Conservation (phyloP, 2,329 filamentous ascomycete species). For the Aphanocladium album region DNA sequence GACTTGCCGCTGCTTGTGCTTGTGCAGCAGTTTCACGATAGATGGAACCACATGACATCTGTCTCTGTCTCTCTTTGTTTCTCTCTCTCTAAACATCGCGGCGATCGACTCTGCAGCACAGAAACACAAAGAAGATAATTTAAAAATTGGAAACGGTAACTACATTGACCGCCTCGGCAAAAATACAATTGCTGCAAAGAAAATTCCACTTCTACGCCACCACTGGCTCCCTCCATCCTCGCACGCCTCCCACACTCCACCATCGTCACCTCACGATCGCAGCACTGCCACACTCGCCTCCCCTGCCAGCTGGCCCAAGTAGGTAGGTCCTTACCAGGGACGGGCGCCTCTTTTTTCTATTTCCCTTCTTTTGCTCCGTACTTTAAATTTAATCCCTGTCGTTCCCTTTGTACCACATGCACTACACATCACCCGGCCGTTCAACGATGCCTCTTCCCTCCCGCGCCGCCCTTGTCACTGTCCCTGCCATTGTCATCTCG, state of each 20-base stretch:
- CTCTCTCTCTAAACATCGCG: neutral
- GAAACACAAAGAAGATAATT: too few species aligned
- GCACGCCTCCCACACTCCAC: neutral
- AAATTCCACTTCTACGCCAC: neutral
- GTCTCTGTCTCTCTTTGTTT: too few species aligned
- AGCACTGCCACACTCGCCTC: conserved; percentile 4
- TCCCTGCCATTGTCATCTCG: neutral
- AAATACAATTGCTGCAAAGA: neutral
- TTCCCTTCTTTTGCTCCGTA: neutral
- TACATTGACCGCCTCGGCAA: too few species aligned
- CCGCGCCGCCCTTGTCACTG: neutral
- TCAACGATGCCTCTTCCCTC: too few species aligned
- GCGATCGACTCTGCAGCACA: too few species aligned
- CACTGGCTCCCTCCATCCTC: neutral
- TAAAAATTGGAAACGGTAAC: too few species aligned
- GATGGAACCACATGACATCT: neutral
- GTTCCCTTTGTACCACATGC: neutral
- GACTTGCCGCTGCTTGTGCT: neutral
- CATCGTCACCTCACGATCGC: conserved; percentile 4
- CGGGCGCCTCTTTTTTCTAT: neutral
- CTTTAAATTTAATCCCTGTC: too few species aligned
- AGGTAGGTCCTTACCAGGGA: conserved; percentile 2
- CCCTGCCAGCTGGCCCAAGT: conserved; percentile 3
- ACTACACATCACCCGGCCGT: neutral
- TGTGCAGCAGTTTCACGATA: neutral